Evolutionary conservation across 768 basidiomycete genomes (phyloP).

Genomic region (Phylloporus rhodoxanthus): DNA sequence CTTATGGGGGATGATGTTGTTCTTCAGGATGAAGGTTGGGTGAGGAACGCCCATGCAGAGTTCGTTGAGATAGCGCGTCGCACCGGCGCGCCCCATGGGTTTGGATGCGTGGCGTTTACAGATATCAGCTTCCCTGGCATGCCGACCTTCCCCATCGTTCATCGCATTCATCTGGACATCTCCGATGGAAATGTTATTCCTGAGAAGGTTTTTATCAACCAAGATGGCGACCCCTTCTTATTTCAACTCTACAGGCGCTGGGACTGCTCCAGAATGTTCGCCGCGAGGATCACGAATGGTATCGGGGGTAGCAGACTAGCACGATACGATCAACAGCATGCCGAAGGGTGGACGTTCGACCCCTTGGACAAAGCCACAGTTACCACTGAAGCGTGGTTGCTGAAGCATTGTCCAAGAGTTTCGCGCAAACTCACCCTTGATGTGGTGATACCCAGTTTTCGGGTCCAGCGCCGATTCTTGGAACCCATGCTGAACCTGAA

Average conservation of each 20-base stretch:
- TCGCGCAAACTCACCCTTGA: constrained; percentile 45
- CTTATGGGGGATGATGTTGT: constrained; percentile 53
- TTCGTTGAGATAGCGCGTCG: constrained; percentile 34
- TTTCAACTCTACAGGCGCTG: constrained; percentile 58
- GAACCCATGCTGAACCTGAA: constrained; percentile 41
- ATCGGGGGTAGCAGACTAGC: constrained; percentile 43
- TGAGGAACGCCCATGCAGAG: constrained; percentile 34
- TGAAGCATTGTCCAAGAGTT: constrained; percentile 13
- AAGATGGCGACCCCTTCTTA: constrained; percentile 54
- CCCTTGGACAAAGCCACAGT: constrained; percentile 39
- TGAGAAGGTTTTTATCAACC: constrained; percentile 44
- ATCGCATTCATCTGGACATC: constrained; percentile 50
- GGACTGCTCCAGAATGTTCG: constrained; percentile 44
- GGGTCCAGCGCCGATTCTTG: constrained; percentile 43
- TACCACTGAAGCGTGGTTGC: constrained; percentile 35
- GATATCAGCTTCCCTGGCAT: constrained; percentile 52
- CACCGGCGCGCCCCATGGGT: constrained; percentile 36
- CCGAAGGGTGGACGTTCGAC: constrained; percentile 44
- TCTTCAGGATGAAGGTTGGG: constrained; percentile 50
- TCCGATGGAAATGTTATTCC: constrained; percentile 49
- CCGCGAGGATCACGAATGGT: constrained; percentile 37
- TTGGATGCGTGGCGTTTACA: constrained; percentile 55
- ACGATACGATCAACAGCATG: constrained; percentile 43
- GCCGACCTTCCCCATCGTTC: constrained; percentile 57
- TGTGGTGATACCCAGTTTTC: constrained; percentile 51